Base-by-base conservation (phyloP, 306 rosid species). In the Benincasa hispida region DNA sequence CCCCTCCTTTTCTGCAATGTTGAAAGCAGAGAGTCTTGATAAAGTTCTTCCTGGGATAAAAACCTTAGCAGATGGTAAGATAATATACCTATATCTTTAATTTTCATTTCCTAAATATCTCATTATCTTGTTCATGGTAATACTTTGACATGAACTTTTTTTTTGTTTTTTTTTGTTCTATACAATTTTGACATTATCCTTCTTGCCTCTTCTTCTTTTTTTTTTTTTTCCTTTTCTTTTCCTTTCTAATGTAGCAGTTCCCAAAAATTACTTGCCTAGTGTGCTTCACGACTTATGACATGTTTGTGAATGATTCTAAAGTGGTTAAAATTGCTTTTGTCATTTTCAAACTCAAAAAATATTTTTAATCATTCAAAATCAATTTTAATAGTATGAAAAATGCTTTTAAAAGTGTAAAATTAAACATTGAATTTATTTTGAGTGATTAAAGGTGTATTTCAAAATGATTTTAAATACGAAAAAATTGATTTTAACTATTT, bases 11-110 rank as follows among this genome's bases (percentile, higher is more conserved):
- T 83, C 37, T 59, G 82, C 79, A 56, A 85, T 91, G 97, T 78
- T 89, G 79, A 74, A 82, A 59, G 72, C 88, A 32, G 92, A 89
- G 76, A 70, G 41, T 80, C 86, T 88, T 27, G 86, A 18, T 47
- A 74, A 87, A 78, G 90, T 89, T 65, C 92, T 89, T 70, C 97
- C 97, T 19, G 90, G 91, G 54, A 87, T 89, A 78, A 80, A 83
- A 83, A 87, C 79, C 81, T 82, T 83, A 35, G 83, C 81, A 88
- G 91, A 88, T 75, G 97, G 96, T 90, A 77, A 22, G 22, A 45
- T 61, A 35, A 21, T 37, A 65, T 15, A 63, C 72, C 47, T 6
- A 17, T 28, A 17, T 60, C 5, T 30, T 14, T 30, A 60, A 18
- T n/a, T 60, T 56, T 15, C 41, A 2, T 60, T 28, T 60, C 5